A percentile compares a stretch with the other conserved stretches of the same genome.
phyloP scores from a whole-genome alignment of 768 basidiomycete genomes.

The Multifurca ochricompacta region DNA sequence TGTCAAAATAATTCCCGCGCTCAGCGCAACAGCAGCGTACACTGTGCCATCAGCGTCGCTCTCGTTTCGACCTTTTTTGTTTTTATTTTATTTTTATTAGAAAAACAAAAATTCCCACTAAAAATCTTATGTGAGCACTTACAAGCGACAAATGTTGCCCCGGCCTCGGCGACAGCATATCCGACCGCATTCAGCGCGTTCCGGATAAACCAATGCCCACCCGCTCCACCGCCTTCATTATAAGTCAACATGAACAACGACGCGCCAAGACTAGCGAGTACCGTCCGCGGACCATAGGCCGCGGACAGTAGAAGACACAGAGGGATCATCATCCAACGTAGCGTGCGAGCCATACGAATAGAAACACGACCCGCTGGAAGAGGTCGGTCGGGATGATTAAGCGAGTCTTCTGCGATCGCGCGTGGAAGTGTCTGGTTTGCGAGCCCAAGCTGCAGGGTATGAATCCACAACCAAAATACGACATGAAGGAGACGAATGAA shows the following conservation, averaged over 20 bases:
- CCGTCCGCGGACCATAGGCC: constrained; percentile 15
- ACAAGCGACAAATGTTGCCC: constrained; percentile 33
- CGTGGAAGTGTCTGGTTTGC: constrained; percentile 27
- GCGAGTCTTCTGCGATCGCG: constrained; percentile 24
- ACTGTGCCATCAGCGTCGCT: constrained; percentile 26
- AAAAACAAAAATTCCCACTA: too few relatives aligned
- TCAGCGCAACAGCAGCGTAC: constrained; percentile 30
- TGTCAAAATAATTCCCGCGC: constrained; percentile 34
- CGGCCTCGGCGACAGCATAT: constrained; percentile 32
- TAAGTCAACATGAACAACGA: constrained; percentile 22
- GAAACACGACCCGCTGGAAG: constrained; percentile 28
- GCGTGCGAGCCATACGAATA: constrained; percentile 13
- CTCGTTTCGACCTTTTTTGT: constrained; percentile 10
- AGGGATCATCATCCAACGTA: constrained; percentile 27
- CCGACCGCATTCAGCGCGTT: constrained; percentile 32
- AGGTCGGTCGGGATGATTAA: constrained; percentile 29
- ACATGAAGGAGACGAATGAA: constrained; percentile 7
- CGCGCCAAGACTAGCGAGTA: constrained; percentile 18
- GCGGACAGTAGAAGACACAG: constrained; percentile 24
- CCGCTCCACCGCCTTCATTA: constrained; percentile 24
- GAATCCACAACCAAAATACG: constrained; percentile 29
- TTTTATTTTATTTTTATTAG: too few relatives aligned
- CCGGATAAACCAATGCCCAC: constrained; percentile 30
- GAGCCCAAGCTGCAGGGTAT: constrained; percentile 27
- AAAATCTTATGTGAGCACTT: constrained; percentile 4